Conservation (phyloP, 345 rosid species). For the Euphorbia tirucalli region DNA sequence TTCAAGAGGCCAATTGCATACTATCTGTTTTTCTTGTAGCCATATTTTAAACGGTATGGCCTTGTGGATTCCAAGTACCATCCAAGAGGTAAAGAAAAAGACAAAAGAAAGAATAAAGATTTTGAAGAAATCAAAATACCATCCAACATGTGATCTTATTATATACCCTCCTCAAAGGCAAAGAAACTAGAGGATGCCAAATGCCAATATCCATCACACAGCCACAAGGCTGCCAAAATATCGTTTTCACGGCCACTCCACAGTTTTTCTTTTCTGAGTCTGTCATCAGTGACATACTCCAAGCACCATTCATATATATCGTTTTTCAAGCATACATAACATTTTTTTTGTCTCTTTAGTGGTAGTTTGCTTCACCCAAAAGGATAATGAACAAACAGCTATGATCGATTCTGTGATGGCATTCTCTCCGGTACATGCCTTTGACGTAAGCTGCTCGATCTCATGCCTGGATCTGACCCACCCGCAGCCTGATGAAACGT, state of each 20-base stretch:
- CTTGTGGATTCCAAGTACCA: too few relatives aligned
- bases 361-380: slow-evolving; percentile 36
- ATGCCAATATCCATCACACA: slow-evolving; percentile 34
- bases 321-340: slow-evolving; percentile 59
- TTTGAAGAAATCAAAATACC: too few relatives aligned
- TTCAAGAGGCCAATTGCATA: too few relatives aligned
- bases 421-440: slow-evolving; percentile 74
- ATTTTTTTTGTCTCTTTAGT: slow-evolving; percentile 36
- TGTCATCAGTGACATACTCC: slow-evolving; percentile 28
- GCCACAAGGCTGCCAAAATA: slow-evolving; percentile 35
- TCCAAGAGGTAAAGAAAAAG: too few relatives aligned
- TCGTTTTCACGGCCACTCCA: slow-evolving; percentile 38
- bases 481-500: slow-evolving; percentile 52
- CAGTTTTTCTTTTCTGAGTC: slow-evolving; percentile 26
- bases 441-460: slow-evolving; percentile 58
- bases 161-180: slow-evolving; percentile 36
- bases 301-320: slow-evolving; percentile 54
- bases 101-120: too few relatives aligned
- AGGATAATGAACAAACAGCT: slow-evolving; percentile 23
- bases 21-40: too few relatives aligned
- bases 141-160: slow-evolving; percentile 31
- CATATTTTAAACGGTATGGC: too few relatives aligned
- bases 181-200: slow-evolving; percentile 39
- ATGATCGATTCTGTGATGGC: slow-evolving; percentile 54
- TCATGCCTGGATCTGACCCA: slow-evolving; percentile 40